Evolutionary conservation across 306 rosid species (phyloP), one percentile per base, ranked within the genome.

Genomic region (Vigna mungo): DNA sequence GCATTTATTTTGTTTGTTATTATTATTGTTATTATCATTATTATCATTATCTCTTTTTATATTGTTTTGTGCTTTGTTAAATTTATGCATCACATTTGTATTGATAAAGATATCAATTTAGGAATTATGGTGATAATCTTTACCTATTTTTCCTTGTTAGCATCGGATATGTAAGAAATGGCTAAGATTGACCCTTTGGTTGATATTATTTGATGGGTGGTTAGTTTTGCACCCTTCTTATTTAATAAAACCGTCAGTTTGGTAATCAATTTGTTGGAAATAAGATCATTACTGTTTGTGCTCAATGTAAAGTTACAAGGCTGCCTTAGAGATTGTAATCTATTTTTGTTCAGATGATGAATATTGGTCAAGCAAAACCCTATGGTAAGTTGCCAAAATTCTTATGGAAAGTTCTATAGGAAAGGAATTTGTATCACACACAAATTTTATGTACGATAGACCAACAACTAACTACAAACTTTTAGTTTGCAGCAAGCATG

Each of bases 161-260:
- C 56, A 49, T 60, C 21, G 15, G 41, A 55, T 68, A 44, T 61
- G 43, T 68, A 60, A 20, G 34, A 16, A 16, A 51, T 23, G 80
- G 53, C 43, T 69, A 77, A 9, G 41, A 63, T 30, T 30, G 34
- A 30, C 34, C 34, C 34, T 30, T 30, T 30, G 34, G 4, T 30
- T 30, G 34, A 30, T 70, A 23, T 30, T 61, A 73, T 41, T 46
- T 63, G 65, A 62, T 47, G 75, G 71, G 44, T 49, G 41, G 32
- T 68, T 2, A 21, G 66, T 11, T 83, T 68, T 36, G 76, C 30
- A 25, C 23, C 70, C 20, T 62, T 75, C 48, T 61, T 61, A 2
- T 44, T 61, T 74, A 76, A 44, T 79, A 25, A 68, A 75, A 30
- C 43, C 47, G 27, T 37, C 55, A 46, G 61, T 71, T 80, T 34